Conservation (phyloP, 768 basidiomycete species). For the Russula sp. region DNA sequence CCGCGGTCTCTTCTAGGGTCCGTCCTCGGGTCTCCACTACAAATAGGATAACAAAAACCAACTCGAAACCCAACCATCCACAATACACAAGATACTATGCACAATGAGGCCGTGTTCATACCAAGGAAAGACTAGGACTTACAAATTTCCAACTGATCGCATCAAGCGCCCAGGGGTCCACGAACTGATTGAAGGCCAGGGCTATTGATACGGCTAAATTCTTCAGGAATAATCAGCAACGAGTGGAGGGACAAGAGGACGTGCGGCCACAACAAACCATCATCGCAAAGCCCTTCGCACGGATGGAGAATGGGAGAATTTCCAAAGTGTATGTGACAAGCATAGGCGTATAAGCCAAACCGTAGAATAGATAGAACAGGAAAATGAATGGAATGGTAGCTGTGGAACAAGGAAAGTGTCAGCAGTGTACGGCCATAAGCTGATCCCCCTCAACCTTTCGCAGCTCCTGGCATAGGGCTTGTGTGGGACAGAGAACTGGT, state of each 20-base stretch:
- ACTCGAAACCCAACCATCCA: conserved; percentile 58
- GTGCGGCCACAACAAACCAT: conserved; percentile 43
- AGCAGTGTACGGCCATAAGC: neutral
- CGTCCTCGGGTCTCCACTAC: conserved; percentile 62
- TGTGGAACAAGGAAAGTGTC: conserved; percentile 23
- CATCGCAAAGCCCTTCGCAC: conserved; percentile 73
- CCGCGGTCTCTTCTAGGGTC: conserved; percentile 69
- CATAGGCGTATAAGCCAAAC: conserved; percentile 75
- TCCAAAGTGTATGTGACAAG: conserved; percentile 60
- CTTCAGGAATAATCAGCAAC: conserved; percentile 30
- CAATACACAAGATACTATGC: conserved; percentile 51
- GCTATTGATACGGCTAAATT: conserved; percentile 59
- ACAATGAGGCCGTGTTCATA: conserved; percentile 17
- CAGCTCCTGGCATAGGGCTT: conserved; percentile 29
- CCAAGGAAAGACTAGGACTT: conserved; percentile 15
- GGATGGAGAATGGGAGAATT: conserved; percentile 72
- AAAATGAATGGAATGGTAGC: conserved; percentile 67
- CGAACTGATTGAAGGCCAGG: conserved; percentile 72
- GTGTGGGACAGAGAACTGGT: conserved; percentile 38
- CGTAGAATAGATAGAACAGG: conserved; percentile 46
- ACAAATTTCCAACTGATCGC: conserved; percentile 40
- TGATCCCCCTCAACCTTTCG: conserved; percentile 27
- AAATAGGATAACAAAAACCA: conserved; percentile 48
- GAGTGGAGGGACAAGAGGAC: neutral
- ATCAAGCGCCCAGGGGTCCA: conserved; percentile 69